Conservation (phyloP, 805 yeast species). For the Kazachstania bromeliacearum region DNA sequence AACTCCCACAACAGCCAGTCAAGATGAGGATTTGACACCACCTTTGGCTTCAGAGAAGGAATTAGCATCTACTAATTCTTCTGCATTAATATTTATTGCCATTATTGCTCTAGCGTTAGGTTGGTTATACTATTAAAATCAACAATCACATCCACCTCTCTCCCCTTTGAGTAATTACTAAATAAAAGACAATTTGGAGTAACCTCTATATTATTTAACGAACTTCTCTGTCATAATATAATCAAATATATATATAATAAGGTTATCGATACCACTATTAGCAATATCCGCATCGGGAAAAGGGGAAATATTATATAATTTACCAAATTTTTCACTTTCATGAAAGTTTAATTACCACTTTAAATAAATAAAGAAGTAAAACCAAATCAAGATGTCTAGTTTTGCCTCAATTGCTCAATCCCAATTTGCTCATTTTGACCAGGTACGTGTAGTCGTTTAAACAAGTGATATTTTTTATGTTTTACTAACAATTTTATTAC, state of each 20-base stretch:
- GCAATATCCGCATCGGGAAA: too few relatives aligned
- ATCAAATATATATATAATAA: too few relatives aligned
- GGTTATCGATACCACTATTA: too few relatives aligned
- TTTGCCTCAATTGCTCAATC: slow-evolving; percentile 4
- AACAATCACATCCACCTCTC: background rate
- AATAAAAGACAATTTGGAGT: background rate
- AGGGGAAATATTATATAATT: too few relatives aligned
- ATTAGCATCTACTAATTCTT: slow-evolving; percentile 49
- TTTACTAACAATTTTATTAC: too few relatives aligned
- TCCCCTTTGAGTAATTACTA: background rate
- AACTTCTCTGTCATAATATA: too few relatives aligned
- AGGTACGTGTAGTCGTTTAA: slow-evolving; percentile 4
- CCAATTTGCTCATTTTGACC: slow-evolving; percentile 3
- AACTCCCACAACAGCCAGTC: slow-evolving; percentile 3
- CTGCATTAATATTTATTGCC: slow-evolving; percentile 45
- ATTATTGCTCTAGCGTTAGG: slow-evolving; percentile 50
- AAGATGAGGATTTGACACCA: slow-evolving; percentile 12
- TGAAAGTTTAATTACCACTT: too few relatives aligned
- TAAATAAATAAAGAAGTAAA: background rate
- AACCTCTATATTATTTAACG: too few relatives aligned
- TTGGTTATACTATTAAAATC: slow-evolving; percentile 55
- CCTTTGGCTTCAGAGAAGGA: slow-evolving; percentile 16
- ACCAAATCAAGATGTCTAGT: slow-evolving; percentile 2
- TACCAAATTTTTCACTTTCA: too few relatives aligned
- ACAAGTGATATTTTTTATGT: too few relatives aligned